Conservation (phyloP, 495 filamentous ascomycete genomes). For the Neurospora sp. region DNA sequence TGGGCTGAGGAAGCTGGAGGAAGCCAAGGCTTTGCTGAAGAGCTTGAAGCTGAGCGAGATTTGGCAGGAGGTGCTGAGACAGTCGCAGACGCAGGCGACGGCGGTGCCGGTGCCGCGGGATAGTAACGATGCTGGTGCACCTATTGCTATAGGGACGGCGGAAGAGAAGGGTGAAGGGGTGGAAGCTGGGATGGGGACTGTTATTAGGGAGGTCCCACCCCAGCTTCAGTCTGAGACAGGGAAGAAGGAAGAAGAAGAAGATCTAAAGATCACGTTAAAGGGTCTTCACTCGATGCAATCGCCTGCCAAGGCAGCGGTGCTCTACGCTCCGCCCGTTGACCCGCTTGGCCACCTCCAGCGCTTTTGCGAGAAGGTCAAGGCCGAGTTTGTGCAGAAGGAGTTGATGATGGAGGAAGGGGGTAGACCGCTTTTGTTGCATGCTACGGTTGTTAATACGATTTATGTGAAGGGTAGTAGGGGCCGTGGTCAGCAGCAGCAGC, state of each 20-base stretch:
- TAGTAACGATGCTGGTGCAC: constrained; percentile 10
- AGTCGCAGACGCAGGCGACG: constrained; percentile 20
- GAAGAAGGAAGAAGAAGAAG: neutral
- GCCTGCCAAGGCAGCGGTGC: constrained; percentile 23
- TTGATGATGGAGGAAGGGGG: constrained; percentile 47
- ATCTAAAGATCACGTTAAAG: constrained; percentile 30
- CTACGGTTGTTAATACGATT: constrained; percentile 79
- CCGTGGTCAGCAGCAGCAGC: neutral
- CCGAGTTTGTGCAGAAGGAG: constrained; percentile 50
- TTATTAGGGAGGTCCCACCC: neutral
- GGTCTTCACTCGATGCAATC: constrained; percentile 41
- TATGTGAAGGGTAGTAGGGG: constrained; percentile 47
- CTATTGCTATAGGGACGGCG: neutral
- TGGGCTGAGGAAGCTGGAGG: constrained; percentile 28
- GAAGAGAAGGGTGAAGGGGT: neutral
- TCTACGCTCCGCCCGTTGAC: constrained; percentile 45
- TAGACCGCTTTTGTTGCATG: constrained; percentile 68
- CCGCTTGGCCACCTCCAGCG: constrained; percentile 40
- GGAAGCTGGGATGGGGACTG: neutral
- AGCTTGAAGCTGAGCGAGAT: constrained; percentile 43
- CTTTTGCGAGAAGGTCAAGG: constrained; percentile 54
- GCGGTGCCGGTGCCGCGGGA: neutral
- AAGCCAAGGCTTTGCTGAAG: constrained; percentile 46
- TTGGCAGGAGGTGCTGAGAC: constrained; percentile 1
- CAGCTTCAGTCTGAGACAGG: neutral